Conservation (phyloP, 306 rosid genomes). For the Vicia villosa region DNA sequence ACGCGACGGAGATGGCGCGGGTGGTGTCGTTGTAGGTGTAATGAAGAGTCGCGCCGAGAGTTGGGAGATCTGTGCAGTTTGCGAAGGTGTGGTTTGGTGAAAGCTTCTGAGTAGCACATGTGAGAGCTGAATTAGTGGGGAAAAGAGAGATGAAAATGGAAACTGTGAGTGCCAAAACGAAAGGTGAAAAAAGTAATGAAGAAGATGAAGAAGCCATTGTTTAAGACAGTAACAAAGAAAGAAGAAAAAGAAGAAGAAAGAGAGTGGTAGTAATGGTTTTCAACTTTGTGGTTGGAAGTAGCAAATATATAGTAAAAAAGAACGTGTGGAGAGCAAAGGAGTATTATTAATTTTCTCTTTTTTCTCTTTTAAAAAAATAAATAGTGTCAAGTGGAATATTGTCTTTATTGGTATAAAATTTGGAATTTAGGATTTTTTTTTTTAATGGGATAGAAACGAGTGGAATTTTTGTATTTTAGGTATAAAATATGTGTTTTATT, state of each 20-base stretch:
- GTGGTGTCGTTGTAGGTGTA: constrained; percentile 58
- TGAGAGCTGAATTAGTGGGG: constrained; percentile 43
- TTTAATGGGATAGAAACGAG: no score
- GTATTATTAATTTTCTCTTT: no score
- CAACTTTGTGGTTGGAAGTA: no score
- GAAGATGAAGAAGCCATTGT: constrained; percentile 41
- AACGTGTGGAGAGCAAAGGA: not conserved
- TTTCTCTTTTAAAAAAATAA: no score
- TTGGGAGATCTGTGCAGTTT: constrained; percentile 59
- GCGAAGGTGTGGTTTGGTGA: constrained; percentile 39
- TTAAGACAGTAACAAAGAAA: not conserved
- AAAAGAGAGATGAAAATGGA: constrained; percentile 33
- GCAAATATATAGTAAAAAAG: constrained; percentile 26
- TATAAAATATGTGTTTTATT: no score
- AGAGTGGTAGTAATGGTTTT: not conserved
- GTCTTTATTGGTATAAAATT: no score
- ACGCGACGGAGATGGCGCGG: constrained; percentile 66
- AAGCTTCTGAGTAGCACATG: constrained; percentile 54
- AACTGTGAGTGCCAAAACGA: constrained; percentile 1
- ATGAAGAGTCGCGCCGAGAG: constrained; percentile 56
- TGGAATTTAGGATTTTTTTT: no score
- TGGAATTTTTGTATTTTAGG: no score
- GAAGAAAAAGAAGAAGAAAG: not conserved
- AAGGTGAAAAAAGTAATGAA: not conserved
- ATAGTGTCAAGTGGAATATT: no score